Evolutionary conservation across 2,329 filamentous ascomycete genomes (phyloP), one percentile per base, ranked within the genome.

Genomic region (Chaetomiaceae sp.): DNA sequence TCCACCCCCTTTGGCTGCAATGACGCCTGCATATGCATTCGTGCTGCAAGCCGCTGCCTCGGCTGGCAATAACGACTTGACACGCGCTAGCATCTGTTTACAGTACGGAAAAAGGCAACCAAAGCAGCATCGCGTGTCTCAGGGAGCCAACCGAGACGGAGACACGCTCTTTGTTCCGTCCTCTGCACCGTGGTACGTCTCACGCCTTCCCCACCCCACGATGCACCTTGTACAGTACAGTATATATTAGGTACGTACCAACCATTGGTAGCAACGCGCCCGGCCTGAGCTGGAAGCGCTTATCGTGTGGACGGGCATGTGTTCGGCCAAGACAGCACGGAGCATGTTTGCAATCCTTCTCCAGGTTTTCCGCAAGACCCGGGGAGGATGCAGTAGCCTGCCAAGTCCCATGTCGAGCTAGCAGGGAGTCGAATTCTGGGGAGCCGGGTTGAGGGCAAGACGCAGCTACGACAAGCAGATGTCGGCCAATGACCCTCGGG

Each of bases 361-460:
- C 7, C 23, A n/a, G n/a, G n/a, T n/a, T 23, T 30, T 16, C 18
- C 10, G 40, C n/a, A 18, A 11, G 20, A 29, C 11, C 14, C 18
- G 25, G 34, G 16, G 27, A 25, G 9, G 41, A 23, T 40, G 36
- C 33, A 52, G 49, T 46, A 33, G 41, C 43, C 23, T 46, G 36
- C 49, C 49, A 50, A 38, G 41, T 53, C 27, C 13, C 11, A 20
- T 18, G 32, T 40, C 25, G 21, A 38, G 48, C 44, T 53, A 23
- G 33, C 48, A 30, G 23, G 23, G 37, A 18, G 33, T 20, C 7
- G 40, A 38, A n/a, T 13, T 21, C 9, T 38, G 37, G n/a, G 20
- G 18, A 11, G 7, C 30, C 33, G 55, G 27, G 40, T 20, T 25
- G 45, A 13, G 55, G 48, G 55, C 54, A 55, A 54, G 50, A 45